These are phyloP conservation scores for Ogataea wickerhamii DNA, from an alignment of 805 yeast genomes.

Conservation along the genomic window DNA sequence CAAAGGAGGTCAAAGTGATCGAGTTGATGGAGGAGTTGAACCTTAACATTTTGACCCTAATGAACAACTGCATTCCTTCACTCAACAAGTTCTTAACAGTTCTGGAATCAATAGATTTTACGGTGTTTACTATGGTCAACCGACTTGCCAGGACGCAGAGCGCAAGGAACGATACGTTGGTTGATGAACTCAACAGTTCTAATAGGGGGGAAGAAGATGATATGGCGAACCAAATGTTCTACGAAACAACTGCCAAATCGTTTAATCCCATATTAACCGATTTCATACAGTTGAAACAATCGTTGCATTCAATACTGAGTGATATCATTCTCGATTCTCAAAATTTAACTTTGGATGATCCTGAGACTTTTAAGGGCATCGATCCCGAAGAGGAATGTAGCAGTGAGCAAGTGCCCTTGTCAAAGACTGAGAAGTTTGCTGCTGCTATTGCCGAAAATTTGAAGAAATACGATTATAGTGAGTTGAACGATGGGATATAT, in stretches of 20 bases:
- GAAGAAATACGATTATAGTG: constrained; percentile 30
- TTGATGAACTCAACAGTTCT: constrained; percentile 21
- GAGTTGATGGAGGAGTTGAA: constrained; percentile 40
- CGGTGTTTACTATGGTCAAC: constrained; percentile 41
- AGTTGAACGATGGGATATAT: constrained; percentile 35
- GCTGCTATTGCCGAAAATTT: constrained; percentile 44
- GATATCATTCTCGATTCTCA: constrained; percentile 66
- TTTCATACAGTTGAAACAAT: constrained; percentile 71
- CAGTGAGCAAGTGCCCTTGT: constrained; percentile 35
- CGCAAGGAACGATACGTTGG: constrained; percentile 21
- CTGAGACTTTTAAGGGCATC: constrained; percentile 66
- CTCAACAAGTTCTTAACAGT: constrained; percentile 48
- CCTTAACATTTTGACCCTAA: constrained; percentile 47
- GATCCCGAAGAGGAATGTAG: constrained; percentile 37
- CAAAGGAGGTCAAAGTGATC: constrained; percentile 20
- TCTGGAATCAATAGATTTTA: constrained; percentile 59
- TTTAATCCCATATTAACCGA: constrained; percentile 55
- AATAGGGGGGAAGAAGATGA: constrained; percentile 17
- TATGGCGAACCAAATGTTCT: constrained; percentile 26
- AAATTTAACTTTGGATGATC: constrained; percentile 65
- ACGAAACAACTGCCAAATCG: constrained; percentile 31
- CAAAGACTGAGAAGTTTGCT: constrained; percentile 45
- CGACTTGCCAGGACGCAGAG: constrained; percentile 20
- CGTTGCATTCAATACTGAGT: constrained; percentile 57
- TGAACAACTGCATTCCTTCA: constrained; percentile 50